These are phyloP conservation scores for Stevia rebaudiana DNA, from an alignment of 140 eudicot genomes.

Conservation along the genomic window DNA sequence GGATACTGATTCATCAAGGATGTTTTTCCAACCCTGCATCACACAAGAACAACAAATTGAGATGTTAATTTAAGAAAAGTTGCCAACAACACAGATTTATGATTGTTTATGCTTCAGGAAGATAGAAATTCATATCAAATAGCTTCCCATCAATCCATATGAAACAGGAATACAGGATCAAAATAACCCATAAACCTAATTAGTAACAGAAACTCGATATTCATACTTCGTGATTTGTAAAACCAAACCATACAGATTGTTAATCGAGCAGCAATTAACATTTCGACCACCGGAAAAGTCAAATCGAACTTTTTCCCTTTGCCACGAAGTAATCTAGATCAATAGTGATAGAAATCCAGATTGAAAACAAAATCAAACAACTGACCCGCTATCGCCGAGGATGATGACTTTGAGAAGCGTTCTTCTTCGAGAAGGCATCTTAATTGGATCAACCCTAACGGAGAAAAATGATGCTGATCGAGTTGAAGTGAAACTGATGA, in stretches of 20 bases:
- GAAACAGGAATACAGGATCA: constrained; percentile 4
- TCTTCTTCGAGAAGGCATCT: constrained; percentile 79
- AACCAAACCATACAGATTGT: not conserved
- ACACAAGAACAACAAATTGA: not conserved
- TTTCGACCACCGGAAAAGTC: not conserved
- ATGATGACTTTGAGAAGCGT: constrained; percentile 84
- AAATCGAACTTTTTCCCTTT: not conserved
- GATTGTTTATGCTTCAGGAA: not conserved
- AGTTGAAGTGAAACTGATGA: constrained; percentile 12
- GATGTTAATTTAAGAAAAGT: not conserved
- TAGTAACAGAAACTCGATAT: not conserved
- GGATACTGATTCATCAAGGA: constrained; percentile 56
- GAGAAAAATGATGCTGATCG: not conserved
- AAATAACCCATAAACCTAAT: constrained; percentile 13
- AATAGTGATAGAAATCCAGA: not conserved
- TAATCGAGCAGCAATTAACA: not conserved
- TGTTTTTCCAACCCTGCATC: constrained; percentile 73
- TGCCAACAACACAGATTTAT: not conserved
- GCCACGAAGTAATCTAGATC: constrained; percentile 13
- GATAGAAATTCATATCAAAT: not conserved
- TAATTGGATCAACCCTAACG: constrained; percentile 7
- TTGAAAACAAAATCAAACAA: not conserved
- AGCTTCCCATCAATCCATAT: not conserved
- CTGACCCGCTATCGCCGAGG: constrained; percentile 56
- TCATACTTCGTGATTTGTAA: not conserved